Percentiles rank a stretch among this genome's conserved stretches.
Conservation (phyloP, 2,329 filamentous ascomycete genomes). For the Trichoderma breve region DNA sequence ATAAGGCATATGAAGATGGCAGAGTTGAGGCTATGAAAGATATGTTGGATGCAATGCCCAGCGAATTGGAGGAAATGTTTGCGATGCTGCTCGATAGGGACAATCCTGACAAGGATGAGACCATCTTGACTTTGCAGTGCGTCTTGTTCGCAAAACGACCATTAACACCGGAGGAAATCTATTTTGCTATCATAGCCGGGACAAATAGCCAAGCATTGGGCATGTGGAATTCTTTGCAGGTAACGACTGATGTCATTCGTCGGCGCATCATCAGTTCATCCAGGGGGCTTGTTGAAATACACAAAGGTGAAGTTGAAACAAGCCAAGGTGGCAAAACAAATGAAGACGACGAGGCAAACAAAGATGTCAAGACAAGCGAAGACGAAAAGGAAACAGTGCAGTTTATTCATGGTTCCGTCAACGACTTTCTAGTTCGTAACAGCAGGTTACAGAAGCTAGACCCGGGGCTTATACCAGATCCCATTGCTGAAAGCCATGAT, state of each 20-base stretch:
- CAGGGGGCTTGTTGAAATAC: background rate
- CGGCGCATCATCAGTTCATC: background rate
- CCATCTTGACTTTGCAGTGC: background rate
- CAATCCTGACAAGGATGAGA: background rate
- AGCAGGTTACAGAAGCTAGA: background rate
- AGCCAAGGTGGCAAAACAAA: too few relatives aligned
- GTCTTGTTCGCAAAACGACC: background rate
- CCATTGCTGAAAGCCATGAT: background rate
- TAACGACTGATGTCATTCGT: background rate
- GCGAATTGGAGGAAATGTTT: background rate
- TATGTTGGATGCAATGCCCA: accelerated
- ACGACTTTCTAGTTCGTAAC: background rate
- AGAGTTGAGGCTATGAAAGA: background rate
- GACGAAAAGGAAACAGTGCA: background rate
- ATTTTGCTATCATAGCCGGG: background rate
- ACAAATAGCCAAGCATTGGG: background rate
- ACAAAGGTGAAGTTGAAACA: background rate
- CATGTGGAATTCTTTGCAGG: background rate
- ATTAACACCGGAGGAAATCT: background rate
- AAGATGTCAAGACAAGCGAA: too few relatives aligned
- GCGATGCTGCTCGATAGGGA: background rate
- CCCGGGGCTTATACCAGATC: background rate
- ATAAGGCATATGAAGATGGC: background rate
- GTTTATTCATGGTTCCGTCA: background rate
- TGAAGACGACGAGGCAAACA: too few relatives aligned